These are phyloP conservation scores for Polygonum maritimum DNA, from an alignment of 148 eudicot species.

Conservation along the genomic window DNA sequence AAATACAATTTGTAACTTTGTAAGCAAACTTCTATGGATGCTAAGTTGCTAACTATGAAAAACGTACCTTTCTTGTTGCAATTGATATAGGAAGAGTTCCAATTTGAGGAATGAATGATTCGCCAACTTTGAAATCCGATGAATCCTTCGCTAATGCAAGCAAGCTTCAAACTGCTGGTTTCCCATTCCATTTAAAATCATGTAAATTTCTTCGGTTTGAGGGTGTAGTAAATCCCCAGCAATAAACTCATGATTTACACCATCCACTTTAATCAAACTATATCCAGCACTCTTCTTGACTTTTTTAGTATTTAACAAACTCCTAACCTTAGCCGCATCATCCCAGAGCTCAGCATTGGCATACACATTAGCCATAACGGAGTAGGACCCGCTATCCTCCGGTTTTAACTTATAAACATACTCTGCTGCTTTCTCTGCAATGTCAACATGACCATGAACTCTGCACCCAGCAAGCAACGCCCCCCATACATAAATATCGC, in stretches of 20 bases:
- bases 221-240: constrained; percentile 69
- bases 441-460: constrained; percentile 54
- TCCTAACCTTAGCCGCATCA: constrained; percentile 46
- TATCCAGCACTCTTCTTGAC: constrained; percentile 65
- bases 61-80: neutral
- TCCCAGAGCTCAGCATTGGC: constrained; percentile 72
- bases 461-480: constrained; percentile 78
- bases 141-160: neutral
- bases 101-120: neutral
- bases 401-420: constrained; percentile 47
- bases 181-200: constrained; percentile 27
- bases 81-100: neutral
- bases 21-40: neutral
- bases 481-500: constrained; percentile 77
- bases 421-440: constrained; percentile 59
- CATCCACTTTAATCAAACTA: constrained; percentile 58
- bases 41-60: neutral
- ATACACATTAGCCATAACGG: constrained; percentile 62
- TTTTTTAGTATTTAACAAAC: constrained; percentile 36
- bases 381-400: constrained; percentile 72
- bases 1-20: neutral
- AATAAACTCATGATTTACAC: constrained; percentile 49
- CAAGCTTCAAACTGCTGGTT: constrained; percentile 43
- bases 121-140: neutral
- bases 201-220: constrained; percentile 37